Evolutionary conservation across 2,329 filamentous ascomycete species (phyloP).

Genomic region (Albifimbria verrucaria): DNA sequence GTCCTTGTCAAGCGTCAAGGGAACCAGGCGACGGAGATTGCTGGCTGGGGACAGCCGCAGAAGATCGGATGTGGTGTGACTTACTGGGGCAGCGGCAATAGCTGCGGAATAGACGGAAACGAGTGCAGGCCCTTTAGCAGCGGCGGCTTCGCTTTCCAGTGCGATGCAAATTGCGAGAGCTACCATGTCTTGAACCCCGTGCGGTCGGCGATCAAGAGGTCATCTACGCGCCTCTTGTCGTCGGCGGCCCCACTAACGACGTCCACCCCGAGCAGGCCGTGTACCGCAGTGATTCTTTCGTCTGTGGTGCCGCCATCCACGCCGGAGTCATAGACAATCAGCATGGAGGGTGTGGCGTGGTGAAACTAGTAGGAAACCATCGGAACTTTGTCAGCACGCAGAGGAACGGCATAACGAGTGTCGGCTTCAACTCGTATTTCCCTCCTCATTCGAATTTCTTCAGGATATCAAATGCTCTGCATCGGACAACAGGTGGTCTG

Average conservation of each 20-base stretch:
- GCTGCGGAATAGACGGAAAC: constrained; percentile 71
- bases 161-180: constrained; percentile 67
- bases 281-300: constrained; percentile 87
- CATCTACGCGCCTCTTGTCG: constrained; percentile 60
- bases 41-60: constrained; percentile 63
- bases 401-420: constrained; percentile 71
- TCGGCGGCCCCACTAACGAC: constrained; percentile 59
- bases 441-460: constrained; percentile 78
- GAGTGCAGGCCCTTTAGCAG: constrained; percentile 73
- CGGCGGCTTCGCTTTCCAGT: constrained; percentile 69
- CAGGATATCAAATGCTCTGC: constrained; percentile 63
- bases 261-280: constrained; percentile 43
- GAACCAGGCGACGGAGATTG: constrained; percentile 56
- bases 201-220: constrained; percentile 70
- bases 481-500: constrained; percentile 76
- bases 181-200: constrained; percentile 67
- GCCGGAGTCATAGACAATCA: constrained; percentile 71
- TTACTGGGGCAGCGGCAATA: constrained; percentile 69
- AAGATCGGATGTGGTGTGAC: constrained; percentile 64
- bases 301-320: constrained; percentile 82
- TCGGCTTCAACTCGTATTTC: constrained; percentile 82
- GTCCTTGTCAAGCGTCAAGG: constrained; percentile 65
- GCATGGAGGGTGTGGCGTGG: constrained; percentile 77
- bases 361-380: constrained; percentile 68
- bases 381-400: constrained; percentile 60